Evolutionary conservation across 768 basidiomycete species (phyloP).

Genomic region (Lactifluus echinatus): DNA sequence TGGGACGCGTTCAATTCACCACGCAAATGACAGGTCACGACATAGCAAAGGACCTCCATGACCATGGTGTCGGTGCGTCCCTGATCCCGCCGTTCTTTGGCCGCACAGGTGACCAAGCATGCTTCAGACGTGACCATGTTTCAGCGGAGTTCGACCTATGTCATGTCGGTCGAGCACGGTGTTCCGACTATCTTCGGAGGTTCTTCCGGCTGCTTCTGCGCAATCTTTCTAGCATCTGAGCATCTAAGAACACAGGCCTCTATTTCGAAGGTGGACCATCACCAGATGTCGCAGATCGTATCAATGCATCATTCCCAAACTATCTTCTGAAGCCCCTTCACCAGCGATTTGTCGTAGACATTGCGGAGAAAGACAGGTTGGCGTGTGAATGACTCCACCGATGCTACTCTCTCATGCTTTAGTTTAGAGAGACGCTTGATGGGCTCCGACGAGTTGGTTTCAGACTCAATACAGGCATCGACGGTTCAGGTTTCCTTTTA

Average conservation of each 20-base stretch:
- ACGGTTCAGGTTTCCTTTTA: constrained; percentile 41
- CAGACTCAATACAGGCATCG: constrained; percentile 39
- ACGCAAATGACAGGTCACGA: constrained; percentile 23
- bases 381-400: not conserved
- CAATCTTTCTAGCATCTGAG: not conserved
- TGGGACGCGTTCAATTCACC: not conserved
- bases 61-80: constrained; percentile 23
- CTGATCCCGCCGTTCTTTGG: not conserved
- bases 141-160: constrained; percentile 32
- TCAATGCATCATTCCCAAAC: constrained; percentile 36
- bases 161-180: constrained; percentile 27
- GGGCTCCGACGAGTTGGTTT: constrained; percentile 50
- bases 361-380: constrained; percentile 48
- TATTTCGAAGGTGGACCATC: constrained; percentile 15
- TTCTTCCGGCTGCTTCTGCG: not conserved
- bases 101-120: not conserved
- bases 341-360: constrained; percentile 31
- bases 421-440: constrained; percentile 39
- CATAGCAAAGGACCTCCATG: constrained; percentile 27
- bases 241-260: not conserved
- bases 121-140: constrained; percentile 21
- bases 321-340: constrained; percentile 24
- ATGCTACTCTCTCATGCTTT: not conserved
- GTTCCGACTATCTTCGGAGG: constrained; percentile 11
- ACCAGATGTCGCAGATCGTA: constrained; percentile 46